phyloP scores from a whole-genome alignment of 2,329 filamentous ascomycete species.

The Lecanoromycetidae sp. region DNA sequence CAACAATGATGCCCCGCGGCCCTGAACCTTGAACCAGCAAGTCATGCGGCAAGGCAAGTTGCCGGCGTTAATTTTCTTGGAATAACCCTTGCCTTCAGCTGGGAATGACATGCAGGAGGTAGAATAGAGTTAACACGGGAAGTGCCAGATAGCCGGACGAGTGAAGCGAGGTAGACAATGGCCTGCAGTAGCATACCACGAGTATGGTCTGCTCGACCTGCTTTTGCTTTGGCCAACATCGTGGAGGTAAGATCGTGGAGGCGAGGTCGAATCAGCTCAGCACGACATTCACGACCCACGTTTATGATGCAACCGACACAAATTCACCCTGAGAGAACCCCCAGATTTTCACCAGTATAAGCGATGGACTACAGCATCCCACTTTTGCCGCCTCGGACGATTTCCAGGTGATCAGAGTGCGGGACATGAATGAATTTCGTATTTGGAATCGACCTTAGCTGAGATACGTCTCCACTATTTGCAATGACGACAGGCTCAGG shows the following conservation, averaged over 20 bases:
- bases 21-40: no score
- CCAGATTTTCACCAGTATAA: not conserved
- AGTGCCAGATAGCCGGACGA: not conserved
- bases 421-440: not conserved
- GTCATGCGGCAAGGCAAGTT: no score
- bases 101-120: not conserved
- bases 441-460: not conserved
- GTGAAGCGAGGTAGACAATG: not conserved
- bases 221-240: no score
- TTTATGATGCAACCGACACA: not conserved
- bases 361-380: not conserved
- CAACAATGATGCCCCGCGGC: not conserved
- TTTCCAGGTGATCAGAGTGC: not conserved
- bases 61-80: not conserved
- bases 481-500: no score
- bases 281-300: not conserved
- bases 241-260: no score
- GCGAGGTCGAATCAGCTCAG: no score
- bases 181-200: not conserved
- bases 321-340: not conserved
- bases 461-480: no score
- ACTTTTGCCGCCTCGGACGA: not conserved
- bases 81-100: conserved; percentile 2
- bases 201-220: no score
- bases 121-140: not conserved